These are phyloP conservation scores for Hibiscus mutabilis DNA, from an alignment of 345 rosid genomes.

Conservation along the genomic window DNA sequence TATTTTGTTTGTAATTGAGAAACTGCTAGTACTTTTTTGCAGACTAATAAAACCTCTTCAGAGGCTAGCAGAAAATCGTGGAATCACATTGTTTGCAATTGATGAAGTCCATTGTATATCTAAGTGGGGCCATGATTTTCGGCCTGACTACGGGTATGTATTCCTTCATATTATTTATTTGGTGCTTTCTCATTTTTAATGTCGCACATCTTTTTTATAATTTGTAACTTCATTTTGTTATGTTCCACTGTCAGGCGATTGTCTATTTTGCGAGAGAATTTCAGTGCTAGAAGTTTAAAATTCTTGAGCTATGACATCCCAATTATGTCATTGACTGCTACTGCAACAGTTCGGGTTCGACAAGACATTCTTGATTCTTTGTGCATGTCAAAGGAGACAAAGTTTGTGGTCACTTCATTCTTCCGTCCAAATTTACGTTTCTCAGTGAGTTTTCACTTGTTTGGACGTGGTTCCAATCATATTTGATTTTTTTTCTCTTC, in stretches of 20 bases:
- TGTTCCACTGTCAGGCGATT: constrained; percentile 42
- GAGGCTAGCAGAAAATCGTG: constrained; percentile 64
- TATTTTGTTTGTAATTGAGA: constrained; percentile 7
- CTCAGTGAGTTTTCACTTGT: constrained; percentile 39
- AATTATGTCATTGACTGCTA: constrained; percentile 90
- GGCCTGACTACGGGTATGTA: constrained; percentile 65
- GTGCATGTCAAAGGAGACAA: constrained; percentile 60
- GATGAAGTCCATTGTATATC: constrained; percentile 94
- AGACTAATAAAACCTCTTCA: constrained; percentile 70
- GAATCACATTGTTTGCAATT: constrained; percentile 80
- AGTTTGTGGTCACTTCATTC: constrained; percentile 70
- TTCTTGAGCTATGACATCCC: constrained; percentile 64
- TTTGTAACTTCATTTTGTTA: not conserved
- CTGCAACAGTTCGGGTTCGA: constrained; percentile 68
- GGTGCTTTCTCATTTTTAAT: not conserved
- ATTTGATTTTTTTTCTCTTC: not conserved
- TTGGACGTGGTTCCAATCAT: not conserved
- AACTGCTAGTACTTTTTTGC: constrained; percentile 15
- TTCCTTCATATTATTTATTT: not conserved
- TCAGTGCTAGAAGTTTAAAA: constrained; percentile 42
- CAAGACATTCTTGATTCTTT: constrained; percentile 69
- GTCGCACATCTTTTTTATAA: not conserved
- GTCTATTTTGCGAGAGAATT: constrained; percentile 60
- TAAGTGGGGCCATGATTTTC: constrained; percentile 96
- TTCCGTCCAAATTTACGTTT: constrained; percentile 71